Percentiles rank a stretch among this genome's conserved stretches.
Conservation (phyloP, 495 filamentous ascomycete genomes). For the Parachaetomium inaequale region DNA sequence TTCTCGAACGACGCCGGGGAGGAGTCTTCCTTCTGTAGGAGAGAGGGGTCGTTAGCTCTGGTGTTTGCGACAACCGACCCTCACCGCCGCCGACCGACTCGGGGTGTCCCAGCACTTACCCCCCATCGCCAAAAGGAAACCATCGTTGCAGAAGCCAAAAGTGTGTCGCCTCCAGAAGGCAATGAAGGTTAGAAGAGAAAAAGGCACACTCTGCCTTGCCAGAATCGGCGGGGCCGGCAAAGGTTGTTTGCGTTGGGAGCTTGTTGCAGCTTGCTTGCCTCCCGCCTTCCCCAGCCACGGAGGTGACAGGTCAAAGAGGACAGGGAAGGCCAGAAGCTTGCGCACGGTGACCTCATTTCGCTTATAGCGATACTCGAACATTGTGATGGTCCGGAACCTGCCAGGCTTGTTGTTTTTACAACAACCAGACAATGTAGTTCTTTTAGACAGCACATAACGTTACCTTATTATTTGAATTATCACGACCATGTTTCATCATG, state of each 20-base stretch:
- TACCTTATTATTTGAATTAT: too few species aligned
- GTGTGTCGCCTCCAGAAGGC: background rate
- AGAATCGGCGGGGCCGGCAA: background rate
- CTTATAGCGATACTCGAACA: slow-evolving; percentile 8
- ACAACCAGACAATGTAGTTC: too few species aligned
- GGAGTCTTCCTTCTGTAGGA: slow-evolving; percentile 66
- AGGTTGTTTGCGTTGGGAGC: background rate
- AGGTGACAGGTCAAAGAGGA: background rate
- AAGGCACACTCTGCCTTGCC: background rate
- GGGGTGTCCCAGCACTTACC: slow-evolving; percentile 14
- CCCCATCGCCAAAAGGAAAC: slow-evolving; percentile 69
- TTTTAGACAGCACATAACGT: too few species aligned
- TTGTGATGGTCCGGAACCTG: too few species aligned
- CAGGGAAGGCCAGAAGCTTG: slow-evolving; percentile 15
- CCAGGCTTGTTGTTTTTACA: too few species aligned
- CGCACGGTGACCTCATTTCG: slow-evolving; percentile 20
- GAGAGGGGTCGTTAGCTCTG: background rate
- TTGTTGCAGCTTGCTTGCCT: background rate
- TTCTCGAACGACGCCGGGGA: slow-evolving; percentile 93
- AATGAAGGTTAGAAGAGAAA: slow-evolving; percentile 3
- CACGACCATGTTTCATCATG: too few species aligned
- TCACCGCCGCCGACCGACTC: slow-evolving; percentile 33
- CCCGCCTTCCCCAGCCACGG: slow-evolving; percentile 2
- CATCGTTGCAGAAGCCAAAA: slow-evolving; percentile 47
- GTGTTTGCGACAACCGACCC: slow-evolving; percentile 44